Evolutionary conservation across 2,329 filamentous ascomycete genomes (phyloP), one percentile per base, ranked within the genome.

Genomic region (Hymenoscyphus albidus): DNA sequence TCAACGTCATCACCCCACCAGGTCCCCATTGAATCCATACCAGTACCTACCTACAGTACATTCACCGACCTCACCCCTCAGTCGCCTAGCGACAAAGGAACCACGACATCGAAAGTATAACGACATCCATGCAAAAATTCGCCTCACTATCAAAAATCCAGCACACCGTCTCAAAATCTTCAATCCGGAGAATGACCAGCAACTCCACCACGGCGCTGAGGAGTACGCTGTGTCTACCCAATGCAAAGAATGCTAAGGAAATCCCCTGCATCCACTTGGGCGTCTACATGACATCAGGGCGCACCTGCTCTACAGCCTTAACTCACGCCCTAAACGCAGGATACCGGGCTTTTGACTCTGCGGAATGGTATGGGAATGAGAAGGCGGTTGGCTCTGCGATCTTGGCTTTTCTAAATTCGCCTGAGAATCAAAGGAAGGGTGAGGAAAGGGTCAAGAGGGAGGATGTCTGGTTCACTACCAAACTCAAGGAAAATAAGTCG

Each of bases 401-500:
- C 67, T 74, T 75, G 2, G 77, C 81, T 22, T 90, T 84, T 70
- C 77, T 91, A 27, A 27, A 27, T 27, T 27, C 27, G 27, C 27
- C 27, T 3, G 27, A 27, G 27, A 27, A 27, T 27, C 27, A 27
- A 3, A 27, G 27, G 27, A 27, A 27, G 27, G 27, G 61, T 73
- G 71, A 2, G 77, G 78, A 13, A 85, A 85, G 67, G 71, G 79
- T 0, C 80, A 83, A 80, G 68, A 83, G 91, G 5, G 83, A 88
- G 64, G 87, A 93, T 71, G 80, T 95, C 62, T 91, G 91, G 76
- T 93, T 91, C 75, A 95, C 91, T 0, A 89, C 88, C 42, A 96
- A 95, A 78, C 82, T 95, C 14, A 86, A 86, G 1, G 86, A 82
- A 64, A 79, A 78, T 70, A 81, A 81, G 1, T 82, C 83, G 4